Base-by-base conservation (phyloP, 371 early-diverging fungal genomes). In the Syncephalastrum contaminatum region DNA sequence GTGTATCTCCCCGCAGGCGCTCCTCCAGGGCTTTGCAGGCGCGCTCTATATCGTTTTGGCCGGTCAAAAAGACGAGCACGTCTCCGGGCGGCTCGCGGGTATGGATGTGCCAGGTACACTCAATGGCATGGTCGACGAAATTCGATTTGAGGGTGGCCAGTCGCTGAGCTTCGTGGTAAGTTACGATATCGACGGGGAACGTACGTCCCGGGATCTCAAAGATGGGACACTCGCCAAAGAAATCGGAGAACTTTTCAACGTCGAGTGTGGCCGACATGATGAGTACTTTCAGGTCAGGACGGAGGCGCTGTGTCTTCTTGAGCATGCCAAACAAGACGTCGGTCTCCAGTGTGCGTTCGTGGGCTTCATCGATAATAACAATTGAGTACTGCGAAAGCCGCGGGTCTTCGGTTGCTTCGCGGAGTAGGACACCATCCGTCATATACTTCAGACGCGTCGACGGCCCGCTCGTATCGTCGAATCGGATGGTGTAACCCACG, bases 361-460 rank as follows among this genome's bases (percentile, higher is more conserved):
- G 99, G 1, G 97, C 96, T 76, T 97, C 98, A 66, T 97, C 98
- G 14, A 93, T 80, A 10, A 94, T 68, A 18, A 99, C 82, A 7
- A 89, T 70, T 24, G 88, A 86, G 53, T 93, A 94, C 16, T 83
- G 78, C 2, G 54, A 57, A 0, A 91, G 59, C 5, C 58, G 44
- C 0, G 86, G 85, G 70, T 93, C 87, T 20, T 80, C 63, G 0
- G 88, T 85, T 0, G 83, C 80, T 64, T 92, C 90, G 12, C 91
- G 84, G 36, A 98, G 65, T 24, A 98, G 71, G 1, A 95, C 84
- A 25, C 97, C 97, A 61, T 97, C 99, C 2, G 99, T 98, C 83
- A 97, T 87, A 67, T 91, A 94, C 22, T 85, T 77, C 1, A 96
- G 69, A 20, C 72, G 70, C 4, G 98, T 96, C n/a, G 70, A 54